Base-by-base conservation (phyloP, 805 yeast species). In the Candida caryicola region DNA sequence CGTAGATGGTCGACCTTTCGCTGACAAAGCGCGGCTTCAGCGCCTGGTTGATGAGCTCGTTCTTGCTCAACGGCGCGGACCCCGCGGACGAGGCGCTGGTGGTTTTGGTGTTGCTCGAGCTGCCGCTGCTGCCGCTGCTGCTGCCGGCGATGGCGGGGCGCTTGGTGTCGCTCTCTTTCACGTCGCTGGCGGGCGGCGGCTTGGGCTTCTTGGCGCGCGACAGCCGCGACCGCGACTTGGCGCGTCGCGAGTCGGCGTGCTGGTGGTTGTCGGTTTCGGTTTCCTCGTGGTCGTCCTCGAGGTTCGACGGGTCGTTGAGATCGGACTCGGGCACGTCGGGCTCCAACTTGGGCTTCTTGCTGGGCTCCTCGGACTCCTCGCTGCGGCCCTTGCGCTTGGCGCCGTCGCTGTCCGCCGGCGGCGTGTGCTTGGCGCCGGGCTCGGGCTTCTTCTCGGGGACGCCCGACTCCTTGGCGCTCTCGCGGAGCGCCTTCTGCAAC, bases 11-110 rank as follows among this genome's bases (percentile, higher is more conserved):
- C 3, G 85, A 77, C 38, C 87, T 76, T 15, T 81, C 80, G 41
- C 82, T 82, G 5, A 96, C 97, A 31, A 80, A 68, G 39, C 96
- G 76, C 10, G 98, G 96, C 49, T 79, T 84, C 33, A 87, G 81
- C 2, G 91, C 85, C 56, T 82, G 85, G 44, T 74, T 79, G 29
- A 79, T 73, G 23, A 75, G 74, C 25, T 77, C 69, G 4, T 74
- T 73, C 38, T 66, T 67, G 17, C 27, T 39, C 23, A 51, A 27
- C 4, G 49, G 41, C 10, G 49, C 39, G 6, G 35, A 33, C 15
- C 23, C 23, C n/a, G 21, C 15, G 10, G 19, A 15, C 10, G 36
- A 5, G 13, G 35, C 33, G 14, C 17, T 35, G 10, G 17, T 16
- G 16, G 32, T 37, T 6, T 5, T 18, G 13, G 25, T 15, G 27